A percentile compares a stretch with the other conserved stretches of the same genome.
These are phyloP conservation scores for Globisporangium ultimum DNA, from an alignment of 352 stramenopile genomes.

Conservation along the genomic window DNA sequence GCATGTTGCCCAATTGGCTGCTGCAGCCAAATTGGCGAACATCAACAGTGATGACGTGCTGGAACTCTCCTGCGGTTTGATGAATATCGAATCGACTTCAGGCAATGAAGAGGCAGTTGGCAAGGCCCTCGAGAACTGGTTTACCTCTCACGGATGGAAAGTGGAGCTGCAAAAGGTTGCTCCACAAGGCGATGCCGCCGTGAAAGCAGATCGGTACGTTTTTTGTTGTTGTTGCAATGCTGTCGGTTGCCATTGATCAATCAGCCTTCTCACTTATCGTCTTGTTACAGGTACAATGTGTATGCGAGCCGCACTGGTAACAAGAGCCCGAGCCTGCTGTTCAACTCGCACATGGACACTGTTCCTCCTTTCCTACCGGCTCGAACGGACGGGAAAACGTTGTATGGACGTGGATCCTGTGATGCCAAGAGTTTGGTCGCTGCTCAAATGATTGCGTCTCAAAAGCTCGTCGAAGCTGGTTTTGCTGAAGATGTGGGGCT, in stretches of 20 bases:
- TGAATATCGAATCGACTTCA: constrained; percentile 70
- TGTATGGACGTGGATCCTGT: constrained; percentile 78
- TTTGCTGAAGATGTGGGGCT: constrained; percentile 61
- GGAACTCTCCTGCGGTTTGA: constrained; percentile 56
- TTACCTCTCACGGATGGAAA: constrained; percentile 59
- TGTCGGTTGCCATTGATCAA: no score
- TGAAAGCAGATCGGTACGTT: constrained; percentile 51
- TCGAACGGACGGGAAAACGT: constrained; percentile 57
- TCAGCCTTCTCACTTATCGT: neutral
- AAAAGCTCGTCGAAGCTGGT: constrained; percentile 59
- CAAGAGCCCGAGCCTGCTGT: constrained; percentile 58
- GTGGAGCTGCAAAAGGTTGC: constrained; percentile 74
- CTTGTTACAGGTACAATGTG: constrained; percentile 56
- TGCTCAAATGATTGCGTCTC: constrained; percentile 76
- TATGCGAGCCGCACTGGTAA: constrained; percentile 60
- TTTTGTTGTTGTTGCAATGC: neutral
- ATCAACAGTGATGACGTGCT: constrained; percentile 61
- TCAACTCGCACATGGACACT: constrained; percentile 89
- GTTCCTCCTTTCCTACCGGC: constrained; percentile 68
- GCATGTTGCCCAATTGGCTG: constrained; percentile 37
- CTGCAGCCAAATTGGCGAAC: constrained; percentile 47
- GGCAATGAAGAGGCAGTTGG: constrained; percentile 74
- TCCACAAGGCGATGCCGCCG: constrained; percentile 50
- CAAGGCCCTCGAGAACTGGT: constrained; percentile 59
- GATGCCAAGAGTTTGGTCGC: constrained; percentile 84